A percentile compares a stretch with the other conserved stretches of the same genome.
phyloP scores from a whole-genome alignment of 805 yeast genomes.

The Candida chauliodis region DNA sequence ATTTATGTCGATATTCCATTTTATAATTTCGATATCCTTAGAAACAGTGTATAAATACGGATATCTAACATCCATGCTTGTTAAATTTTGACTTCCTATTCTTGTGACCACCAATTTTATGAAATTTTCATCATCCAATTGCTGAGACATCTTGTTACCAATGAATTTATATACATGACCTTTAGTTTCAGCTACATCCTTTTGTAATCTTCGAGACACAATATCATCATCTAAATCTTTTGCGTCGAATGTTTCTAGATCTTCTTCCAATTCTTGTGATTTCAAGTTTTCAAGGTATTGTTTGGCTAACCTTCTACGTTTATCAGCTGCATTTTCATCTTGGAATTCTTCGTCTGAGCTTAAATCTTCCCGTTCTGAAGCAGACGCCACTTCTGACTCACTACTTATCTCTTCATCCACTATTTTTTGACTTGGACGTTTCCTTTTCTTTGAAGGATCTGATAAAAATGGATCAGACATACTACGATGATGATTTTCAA shows the following conservation, averaged over 20 bases:
- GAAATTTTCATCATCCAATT: slow-evolving; percentile 27
- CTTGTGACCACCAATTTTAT: slow-evolving; percentile 45
- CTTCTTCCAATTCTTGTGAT: slow-evolving; percentile 46
- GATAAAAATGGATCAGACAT: slow-evolving; percentile 53
- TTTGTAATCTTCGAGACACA: slow-evolving; percentile 71
- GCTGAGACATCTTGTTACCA: slow-evolving; percentile 47
- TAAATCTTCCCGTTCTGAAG: slow-evolving; percentile 45
- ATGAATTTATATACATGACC: slow-evolving; percentile 76
- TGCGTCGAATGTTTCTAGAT: slow-evolving; percentile 63
- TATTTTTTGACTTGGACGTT: slow-evolving; percentile 28
- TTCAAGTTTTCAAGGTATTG: slow-evolving; percentile 82
- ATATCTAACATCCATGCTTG: slow-evolving; percentile 51
- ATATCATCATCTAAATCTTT: slow-evolving; percentile 86
- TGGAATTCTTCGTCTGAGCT: slow-evolving; percentile 71
- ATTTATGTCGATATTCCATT: slow-evolving; percentile 60
- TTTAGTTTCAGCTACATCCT: slow-evolving; percentile 85
- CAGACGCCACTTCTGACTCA: slow-evolving; percentile 56
- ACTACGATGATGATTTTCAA: neutral
- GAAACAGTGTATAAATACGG: slow-evolving; percentile 76
- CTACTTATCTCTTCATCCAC: slow-evolving; percentile 53
- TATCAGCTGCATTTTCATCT: slow-evolving; percentile 84
- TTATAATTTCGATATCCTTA: slow-evolving; percentile 74
- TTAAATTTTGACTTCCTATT: slow-evolving; percentile 58
- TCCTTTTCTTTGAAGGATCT: slow-evolving; percentile 55
- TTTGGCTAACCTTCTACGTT: slow-evolving; percentile 89